Evolutionary conservation across 768 basidiomycete genomes (phyloP).

Genomic region (Russula emetica): DNA sequence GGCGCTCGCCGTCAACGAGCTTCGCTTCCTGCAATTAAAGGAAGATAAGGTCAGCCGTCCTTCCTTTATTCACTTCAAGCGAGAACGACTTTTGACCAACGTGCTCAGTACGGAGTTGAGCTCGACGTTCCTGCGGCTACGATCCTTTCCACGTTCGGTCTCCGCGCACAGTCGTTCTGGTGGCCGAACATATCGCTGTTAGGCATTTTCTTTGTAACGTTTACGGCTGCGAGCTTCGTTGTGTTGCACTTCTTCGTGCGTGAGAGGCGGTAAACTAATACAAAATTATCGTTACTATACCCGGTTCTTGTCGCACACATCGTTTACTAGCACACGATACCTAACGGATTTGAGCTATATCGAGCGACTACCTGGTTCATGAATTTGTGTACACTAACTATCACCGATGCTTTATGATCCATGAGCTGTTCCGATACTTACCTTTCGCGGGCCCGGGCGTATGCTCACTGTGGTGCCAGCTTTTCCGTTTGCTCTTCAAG

Average conservation of each 20-base stretch:
- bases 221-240: conserved; percentile 72
- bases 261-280: conserved; percentile 50
- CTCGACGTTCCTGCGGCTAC: conserved; percentile 94
- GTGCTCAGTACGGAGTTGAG: conserved; percentile 87
- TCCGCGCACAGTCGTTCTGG: conserved; percentile 96
- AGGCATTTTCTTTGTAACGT: conserved; percentile 78
- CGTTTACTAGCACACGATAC: conserved; percentile 2
- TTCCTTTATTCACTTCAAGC: neutral
- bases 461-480: neutral
- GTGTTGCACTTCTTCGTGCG: conserved; percentile 86
- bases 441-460: neutral
- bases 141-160: conserved; percentile 90
- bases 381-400: conserved; percentile 12
- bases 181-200: conserved; percentile 92
- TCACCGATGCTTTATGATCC: conserved; percentile 2
- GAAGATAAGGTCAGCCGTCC: conserved; percentile 67
- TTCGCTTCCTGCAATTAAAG: conserved; percentile 88
- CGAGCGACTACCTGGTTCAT: neutral
- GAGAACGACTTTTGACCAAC: conserved; percentile 5
- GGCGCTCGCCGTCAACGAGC: conserved; percentile 94
- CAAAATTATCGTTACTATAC: conserved; percentile 10
- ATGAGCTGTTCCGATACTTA: neutral
- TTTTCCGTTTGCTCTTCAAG: neutral
- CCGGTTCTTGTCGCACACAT: neutral
- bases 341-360: conserved; percentile 14